Base-by-base conservation (phyloP, 306 rosid genomes). In the Trifolium subterraneum region DNA sequence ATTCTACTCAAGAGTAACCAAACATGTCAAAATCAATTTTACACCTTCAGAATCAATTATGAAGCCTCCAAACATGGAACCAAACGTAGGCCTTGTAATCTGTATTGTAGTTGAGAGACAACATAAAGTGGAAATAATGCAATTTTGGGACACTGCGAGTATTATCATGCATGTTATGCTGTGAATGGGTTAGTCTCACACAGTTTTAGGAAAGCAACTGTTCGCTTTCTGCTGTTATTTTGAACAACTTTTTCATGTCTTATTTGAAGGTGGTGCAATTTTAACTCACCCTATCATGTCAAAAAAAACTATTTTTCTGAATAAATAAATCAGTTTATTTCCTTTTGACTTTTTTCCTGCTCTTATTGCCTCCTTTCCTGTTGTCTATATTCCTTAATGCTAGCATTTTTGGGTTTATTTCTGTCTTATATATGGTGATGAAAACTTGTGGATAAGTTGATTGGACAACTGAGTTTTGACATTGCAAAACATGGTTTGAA, bases 401-500 rank as follows among this genome's bases (percentile, higher is more conserved):
- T 60, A 60, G 23, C 13, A n/a, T 62, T 61, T 31, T 23, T 61
- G 31, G 44, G 67, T 18, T 61, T 62, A n/a, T 33, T 33, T 62
- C 25, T 62, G 42, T 15, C 33, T 15, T 7, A 33, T 35, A 62
- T 33, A 62, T 4, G 13, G 44, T 61, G 42, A 31, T 62, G 25
- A 62, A 35, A 33, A 62, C 14, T 18, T 62, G 68, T 62, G 13
- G 45, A 10, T 62, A 62, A 62, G 67, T 35, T 62, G 23, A 22
- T 33, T 62, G 42, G 44, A 62, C 44, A 33, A n/a, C 45, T 18
- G 15, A 59, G 42, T 31, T 60, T 60, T 60, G 42, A 29, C 41
- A 60, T 60, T 1, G 11, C 20, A 60, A 60, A 60, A 60, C 66
- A 27, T 60, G 66, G 66, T 60, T 31, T 60, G 38, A 60, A 29